A percentile compares a stretch with the other conserved stretches of the same genome.
Evolutionary conservation across 2,329 filamentous ascomycete genomes (phyloP).

Genomic region (Cladosporium sphaerospermum): DNA sequence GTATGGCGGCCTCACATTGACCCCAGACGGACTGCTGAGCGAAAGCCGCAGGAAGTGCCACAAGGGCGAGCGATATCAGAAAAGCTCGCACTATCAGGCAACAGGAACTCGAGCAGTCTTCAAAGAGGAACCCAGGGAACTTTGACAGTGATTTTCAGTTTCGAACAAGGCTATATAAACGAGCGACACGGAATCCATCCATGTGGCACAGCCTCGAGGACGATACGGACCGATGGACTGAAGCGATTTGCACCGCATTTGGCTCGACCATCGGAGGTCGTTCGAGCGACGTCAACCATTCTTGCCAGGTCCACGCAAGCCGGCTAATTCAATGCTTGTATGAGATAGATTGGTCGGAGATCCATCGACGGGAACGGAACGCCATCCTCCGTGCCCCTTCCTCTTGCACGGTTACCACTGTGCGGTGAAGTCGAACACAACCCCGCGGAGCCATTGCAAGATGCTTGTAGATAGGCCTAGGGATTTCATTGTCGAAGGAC

Average conservation of each 20-base stretch:
- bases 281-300: too few species aligned
- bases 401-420: too few species aligned
- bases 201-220: neutral
- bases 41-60: neutral
- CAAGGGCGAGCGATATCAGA: neutral
- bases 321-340: too few species aligned
- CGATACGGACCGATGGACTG: slow-evolving; percentile 1
- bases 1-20: slow-evolving; percentile 24
- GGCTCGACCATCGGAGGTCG: neutral
- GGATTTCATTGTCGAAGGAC: too few species aligned
- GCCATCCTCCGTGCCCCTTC: too few species aligned
- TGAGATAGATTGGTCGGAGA: too few species aligned
- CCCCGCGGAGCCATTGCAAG: too few species aligned
- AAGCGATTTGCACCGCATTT: too few species aligned
- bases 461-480: too few species aligned
- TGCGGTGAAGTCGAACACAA: too few species aligned
- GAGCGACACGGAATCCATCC: neutral
- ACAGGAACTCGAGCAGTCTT: neutral
- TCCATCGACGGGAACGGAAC: too few species aligned
- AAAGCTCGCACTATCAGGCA: neutral
- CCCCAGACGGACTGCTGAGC: slow-evolving; percentile 21
- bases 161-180: neutral
- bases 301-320: too few species aligned
- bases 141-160: neutral
- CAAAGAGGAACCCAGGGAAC: neutral